Evolutionary conservation across 345 rosid species (phyloP).

Genomic region (Fremontodendron californicum): DNA sequence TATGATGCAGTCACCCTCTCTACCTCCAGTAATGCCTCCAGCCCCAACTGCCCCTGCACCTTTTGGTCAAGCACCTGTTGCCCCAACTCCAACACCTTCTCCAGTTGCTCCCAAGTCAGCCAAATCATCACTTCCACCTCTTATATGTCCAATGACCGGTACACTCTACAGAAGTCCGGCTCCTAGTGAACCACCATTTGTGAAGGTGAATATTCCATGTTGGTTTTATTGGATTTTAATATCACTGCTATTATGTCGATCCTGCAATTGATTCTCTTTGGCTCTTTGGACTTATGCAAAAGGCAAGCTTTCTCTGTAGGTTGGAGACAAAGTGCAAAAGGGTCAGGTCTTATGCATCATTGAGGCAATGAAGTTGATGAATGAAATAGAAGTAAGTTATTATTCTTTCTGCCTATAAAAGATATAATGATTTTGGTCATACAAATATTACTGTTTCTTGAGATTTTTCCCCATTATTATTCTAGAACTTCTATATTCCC

Average conservation of each 20-base stretch:
- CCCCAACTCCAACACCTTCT: slow-evolving; percentile 42
- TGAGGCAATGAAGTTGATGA: slow-evolving; percentile 97
- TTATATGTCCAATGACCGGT: slow-evolving; percentile 90
- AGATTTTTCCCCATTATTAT: background rate
- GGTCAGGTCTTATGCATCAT: slow-evolving; percentile 85
- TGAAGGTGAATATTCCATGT: slow-evolving; percentile 49
- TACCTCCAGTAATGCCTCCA: slow-evolving; percentile 27
- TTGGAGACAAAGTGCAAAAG: slow-evolving; percentile 93
- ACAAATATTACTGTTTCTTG: background rate
- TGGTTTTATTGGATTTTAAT: slow-evolving; percentile 12
- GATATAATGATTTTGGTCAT: background rate
- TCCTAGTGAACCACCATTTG: slow-evolving; percentile 77
- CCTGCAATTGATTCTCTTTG: background rate
- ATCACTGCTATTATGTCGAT: background rate
- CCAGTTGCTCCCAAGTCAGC: slow-evolving; percentile 42
- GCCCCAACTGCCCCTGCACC: slow-evolving; percentile 37
- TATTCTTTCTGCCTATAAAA: background rate
- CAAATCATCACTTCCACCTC: slow-evolving; percentile 64
- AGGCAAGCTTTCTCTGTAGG: slow-evolving; percentile 33
- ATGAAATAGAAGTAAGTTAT: slow-evolving; percentile 78
- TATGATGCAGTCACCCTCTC: slow-evolving; percentile 54
- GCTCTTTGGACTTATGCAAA: slow-evolving; percentile 3
- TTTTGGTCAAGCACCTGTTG: slow-evolving; percentile 33
- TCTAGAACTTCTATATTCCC: background rate
- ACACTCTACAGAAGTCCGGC: slow-evolving; percentile 76